These are phyloP conservation scores for Talaromyces piceae DNA, from an alignment of 2,329 filamentous ascomycete genomes.

Conservation along the genomic window DNA sequence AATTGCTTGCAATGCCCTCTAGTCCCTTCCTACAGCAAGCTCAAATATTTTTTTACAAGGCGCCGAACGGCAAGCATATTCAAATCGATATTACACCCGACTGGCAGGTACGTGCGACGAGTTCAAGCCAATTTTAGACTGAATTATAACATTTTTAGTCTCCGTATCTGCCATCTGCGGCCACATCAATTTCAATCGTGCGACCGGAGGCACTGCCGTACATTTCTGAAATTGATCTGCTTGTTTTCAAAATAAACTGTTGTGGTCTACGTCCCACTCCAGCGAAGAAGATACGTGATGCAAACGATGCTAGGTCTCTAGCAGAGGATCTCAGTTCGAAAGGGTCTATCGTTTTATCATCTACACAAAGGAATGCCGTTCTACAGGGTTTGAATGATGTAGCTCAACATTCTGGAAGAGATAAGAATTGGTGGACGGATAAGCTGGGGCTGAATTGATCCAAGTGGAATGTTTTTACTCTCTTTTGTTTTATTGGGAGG, in stretches of 20 bases:
- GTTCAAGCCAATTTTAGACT: background rate
- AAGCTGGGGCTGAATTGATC: too few relatives aligned
- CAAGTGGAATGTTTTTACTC: too few relatives aligned
- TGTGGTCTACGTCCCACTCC: constrained; percentile 12
- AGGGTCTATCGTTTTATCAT: constrained; percentile 9
- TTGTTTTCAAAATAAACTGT: constrained; percentile 14
- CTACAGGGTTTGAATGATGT: background rate
- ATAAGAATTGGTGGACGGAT: background rate
- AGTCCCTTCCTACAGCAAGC: constrained; percentile 11
- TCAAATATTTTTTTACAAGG: constrained; percentile 13
- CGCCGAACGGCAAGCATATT: constrained; percentile 9
- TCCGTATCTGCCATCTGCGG: background rate
- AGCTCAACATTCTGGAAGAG: background rate
- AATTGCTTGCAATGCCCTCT: constrained; percentile 11
- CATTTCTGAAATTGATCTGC: constrained; percentile 11
- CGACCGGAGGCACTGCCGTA: constrained; percentile 7
- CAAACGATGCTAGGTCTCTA: constrained; percentile 7
- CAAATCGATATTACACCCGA: constrained; percentile 13
- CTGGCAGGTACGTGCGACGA: constrained; percentile 8
- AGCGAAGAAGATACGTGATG: constrained; percentile 10
- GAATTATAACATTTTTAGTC: background rate
- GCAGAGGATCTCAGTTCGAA: constrained; percentile 10
- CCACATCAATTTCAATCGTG: background rate
- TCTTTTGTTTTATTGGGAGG: too few relatives aligned
- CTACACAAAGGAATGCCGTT: constrained; percentile 5